Evolutionary conservation across 352 stramenopile species (phyloP), one percentile per base, ranked within the genome.

Genomic region (Albugo laibachii): DNA sequence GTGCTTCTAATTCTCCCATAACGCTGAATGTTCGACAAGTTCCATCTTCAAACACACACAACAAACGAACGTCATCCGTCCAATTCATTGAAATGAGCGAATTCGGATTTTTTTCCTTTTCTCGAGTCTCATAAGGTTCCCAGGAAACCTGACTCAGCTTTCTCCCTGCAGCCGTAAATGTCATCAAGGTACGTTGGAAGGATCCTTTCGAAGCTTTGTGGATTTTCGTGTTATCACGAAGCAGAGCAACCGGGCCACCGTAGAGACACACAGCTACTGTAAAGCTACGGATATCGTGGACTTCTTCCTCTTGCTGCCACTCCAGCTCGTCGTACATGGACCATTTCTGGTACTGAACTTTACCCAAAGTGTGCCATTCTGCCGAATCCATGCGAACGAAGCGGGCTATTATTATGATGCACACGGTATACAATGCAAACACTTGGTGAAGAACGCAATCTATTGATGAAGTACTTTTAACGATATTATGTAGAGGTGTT

Each of bases 321-420:
- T 59, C 60, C 52, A 79, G 71, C 36, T 52, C 47, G 38, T 77
- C 66, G 60, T 83, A 86, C 41, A 71, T 56, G 13, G 66, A 56
- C 71, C 74, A 85, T 58, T 83, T 85, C 65, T 86, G 71, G 63
- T 89, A 89, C 67, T 85, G 77, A 27, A 83, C 74, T 56, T 83
- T 83, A 51, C 77, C 74, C 35, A 89, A 61, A 48, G 74, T 83
- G 52, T 89, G 73, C 77, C 73, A 85, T 55, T 89, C 73, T 31
- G 24, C 24, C 24, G 24, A 31, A 31, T 31, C 24, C 24, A 31
- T 31, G 24, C 24, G 24, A 31, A 3, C 8, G n/a, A n/a, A 31
- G 8, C 24, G 3, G 24, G 8, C 24, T 31, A 3, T 31, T 31
- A 31, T 31, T 31, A 31, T 31, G 24, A 31, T 31, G 3, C 3